Evolutionary conservation across 148 eudicot genomes (phyloP).

Genomic region (Gaultheria prostrata): DNA sequence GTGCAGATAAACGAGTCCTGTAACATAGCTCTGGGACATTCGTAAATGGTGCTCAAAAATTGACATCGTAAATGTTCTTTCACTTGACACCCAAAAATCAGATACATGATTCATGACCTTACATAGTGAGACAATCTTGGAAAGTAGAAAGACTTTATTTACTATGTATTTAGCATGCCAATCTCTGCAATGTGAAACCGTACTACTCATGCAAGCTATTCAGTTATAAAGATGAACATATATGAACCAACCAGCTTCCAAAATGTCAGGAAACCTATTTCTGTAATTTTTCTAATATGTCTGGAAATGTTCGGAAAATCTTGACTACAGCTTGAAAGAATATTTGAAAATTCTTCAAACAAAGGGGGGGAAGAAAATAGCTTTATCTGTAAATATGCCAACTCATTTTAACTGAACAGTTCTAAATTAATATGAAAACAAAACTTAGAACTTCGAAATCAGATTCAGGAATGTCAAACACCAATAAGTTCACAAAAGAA

Average conservation of each 20-base stretch:
- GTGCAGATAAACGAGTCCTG: background rate
- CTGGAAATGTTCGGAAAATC: background rate
- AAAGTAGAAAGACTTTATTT: background rate
- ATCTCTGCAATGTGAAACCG: background rate
- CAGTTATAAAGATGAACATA: background rate
- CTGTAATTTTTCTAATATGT: background rate
- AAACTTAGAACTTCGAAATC: background rate
- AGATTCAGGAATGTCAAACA: background rate
- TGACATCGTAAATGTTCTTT: background rate
- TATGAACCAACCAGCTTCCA: background rate
- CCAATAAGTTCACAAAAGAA: background rate
- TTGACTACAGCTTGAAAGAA: background rate
- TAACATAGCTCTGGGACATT: background rate
- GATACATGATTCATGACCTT: background rate
- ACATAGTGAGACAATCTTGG: background rate
- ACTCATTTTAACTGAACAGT: background rate
- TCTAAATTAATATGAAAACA: background rate
- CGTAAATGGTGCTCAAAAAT: background rate
- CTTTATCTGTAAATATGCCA: background rate
- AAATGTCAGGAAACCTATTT: background rate
- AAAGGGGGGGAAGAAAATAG: background rate
- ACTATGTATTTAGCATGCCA: constrained; percentile 1
- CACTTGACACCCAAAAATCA: background rate
- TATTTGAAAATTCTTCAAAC: background rate
- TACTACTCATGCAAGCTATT: background rate